A percentile compares a stretch with the other conserved stretches of the same genome.
These are phyloP conservation scores for Sarocladium strictum DNA, from an alignment of 2,329 filamentous ascomycete species.

Conservation along the genomic window DNA sequence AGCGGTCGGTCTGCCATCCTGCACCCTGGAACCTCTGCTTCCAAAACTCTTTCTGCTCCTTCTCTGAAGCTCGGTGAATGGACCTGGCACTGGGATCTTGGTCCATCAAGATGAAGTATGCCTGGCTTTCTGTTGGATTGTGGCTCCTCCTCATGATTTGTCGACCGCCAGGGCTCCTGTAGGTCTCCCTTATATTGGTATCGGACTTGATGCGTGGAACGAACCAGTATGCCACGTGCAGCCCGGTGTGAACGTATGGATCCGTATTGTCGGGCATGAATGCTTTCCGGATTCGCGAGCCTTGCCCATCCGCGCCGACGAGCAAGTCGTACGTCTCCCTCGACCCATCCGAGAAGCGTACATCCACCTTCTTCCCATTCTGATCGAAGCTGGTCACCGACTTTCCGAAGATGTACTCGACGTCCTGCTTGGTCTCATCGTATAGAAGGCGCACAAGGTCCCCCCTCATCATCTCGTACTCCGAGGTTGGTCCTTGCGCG, in stretches of 20 bases:
- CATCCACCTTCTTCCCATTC: constrained; percentile 22
- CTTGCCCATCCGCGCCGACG: constrained; percentile 47
- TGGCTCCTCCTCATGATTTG: constrained; percentile 27
- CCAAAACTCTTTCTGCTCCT: constrained; percentile 29
- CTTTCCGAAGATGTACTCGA: constrained; percentile 23
- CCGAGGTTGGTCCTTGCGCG: constrained; percentile 38
- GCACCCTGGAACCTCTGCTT: constrained; percentile 25
- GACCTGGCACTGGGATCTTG: constrained; percentile 15
- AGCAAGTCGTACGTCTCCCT: constrained; percentile 41
- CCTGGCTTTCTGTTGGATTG: constrained; percentile 20
- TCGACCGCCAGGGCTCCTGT: constrained; percentile 22
- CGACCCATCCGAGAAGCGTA: constrained; percentile 37
- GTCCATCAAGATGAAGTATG: constrained; percentile 24
- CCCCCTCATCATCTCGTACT: constrained; percentile 53
- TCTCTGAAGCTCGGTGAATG: constrained; percentile 1
- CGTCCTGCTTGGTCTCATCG: constrained; percentile 26
- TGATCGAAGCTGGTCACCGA: constrained; percentile 24
- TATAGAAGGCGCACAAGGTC: constrained; percentile 45
- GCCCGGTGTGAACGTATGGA: constrained; percentile 23
- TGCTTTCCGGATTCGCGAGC: constrained; percentile 14
- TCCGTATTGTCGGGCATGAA: constrained; percentile 18
- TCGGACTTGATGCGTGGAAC: constrained; percentile 18
- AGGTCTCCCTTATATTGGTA: constrained; percentile 23
- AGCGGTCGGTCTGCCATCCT: constrained; percentile 32
- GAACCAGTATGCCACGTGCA: constrained; percentile 25